Evolutionary conservation across 179 eudicot genomes (phyloP).

Genomic region (Beta macrorhiza): DNA sequence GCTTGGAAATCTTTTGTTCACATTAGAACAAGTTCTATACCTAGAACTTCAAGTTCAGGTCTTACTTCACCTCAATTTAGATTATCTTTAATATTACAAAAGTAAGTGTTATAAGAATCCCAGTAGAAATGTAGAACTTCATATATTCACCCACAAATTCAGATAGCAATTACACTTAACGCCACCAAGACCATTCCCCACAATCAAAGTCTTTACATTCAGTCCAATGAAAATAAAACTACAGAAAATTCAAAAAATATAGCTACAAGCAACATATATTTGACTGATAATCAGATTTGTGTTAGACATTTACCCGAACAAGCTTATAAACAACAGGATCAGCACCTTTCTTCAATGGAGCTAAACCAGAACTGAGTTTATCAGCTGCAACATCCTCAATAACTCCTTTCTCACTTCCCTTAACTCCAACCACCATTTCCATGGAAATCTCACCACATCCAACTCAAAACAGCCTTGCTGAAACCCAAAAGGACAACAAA

Average conservation of each 20-base stretch:
- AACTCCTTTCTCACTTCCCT: constrained; percentile 34
- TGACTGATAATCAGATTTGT: background rate
- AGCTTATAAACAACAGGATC: constrained; percentile 66
- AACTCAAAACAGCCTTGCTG: constrained; percentile 42
- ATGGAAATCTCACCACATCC: constrained; percentile 45
- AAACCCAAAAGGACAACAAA: constrained; percentile 23
- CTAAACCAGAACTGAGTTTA: constrained; percentile 31
- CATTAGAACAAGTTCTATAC: background rate
- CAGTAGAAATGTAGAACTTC: background rate
- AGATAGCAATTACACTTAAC: background rate
- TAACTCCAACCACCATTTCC: constrained; percentile 53
- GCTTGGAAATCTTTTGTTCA: background rate
- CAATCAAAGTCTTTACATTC: background rate
- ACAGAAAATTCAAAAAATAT: background rate
- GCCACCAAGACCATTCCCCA: background rate
- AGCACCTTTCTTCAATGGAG: constrained; percentile 33
- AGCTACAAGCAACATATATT: background rate
- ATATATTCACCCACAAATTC: background rate
- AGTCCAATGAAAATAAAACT: constrained; percentile 3
- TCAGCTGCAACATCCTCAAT: constrained; percentile 26
- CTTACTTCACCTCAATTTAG: background rate
- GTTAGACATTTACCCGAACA: constrained; percentile 49
- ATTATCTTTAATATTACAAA: background rate
- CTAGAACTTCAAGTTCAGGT: background rate
- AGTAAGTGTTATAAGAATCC: too few relatives aligned